Base-by-base conservation (phyloP, 2,329 filamentous ascomycete genomes). In the Pestalotiopsis sp. region DNA sequence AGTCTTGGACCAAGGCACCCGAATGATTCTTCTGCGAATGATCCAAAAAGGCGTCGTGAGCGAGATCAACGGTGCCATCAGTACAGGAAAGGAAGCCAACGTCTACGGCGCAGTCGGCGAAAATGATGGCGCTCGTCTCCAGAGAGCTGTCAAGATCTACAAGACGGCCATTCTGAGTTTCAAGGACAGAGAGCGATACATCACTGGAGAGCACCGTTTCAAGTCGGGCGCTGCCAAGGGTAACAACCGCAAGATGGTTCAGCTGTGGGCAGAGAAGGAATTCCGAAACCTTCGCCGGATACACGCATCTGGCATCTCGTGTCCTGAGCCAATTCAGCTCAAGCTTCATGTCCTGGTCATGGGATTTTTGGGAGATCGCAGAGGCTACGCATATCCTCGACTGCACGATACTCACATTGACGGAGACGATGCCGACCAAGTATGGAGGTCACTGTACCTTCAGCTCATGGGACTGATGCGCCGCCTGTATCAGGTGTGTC, bases 251-350 rank as follows among this genome's bases (percentile, higher is more conserved):
- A 94, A 95, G 74, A 98, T 98, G 95, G 95, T 99, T 74, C 97
- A 97, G 81, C 86, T 98, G 27, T 99, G 96, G 96, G 97, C 97
- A 0, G 95, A 99, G 83, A 99, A 99, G 83, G 96, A 99, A 82
- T 97, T 97, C 84, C 90, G 96, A 57, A 99, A 99, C 81, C 82
- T 99, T 76, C 91, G 94, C 73, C 88, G 96, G 68, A 91, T 99
- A 71, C 85, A 97, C 80, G 84, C 89, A 5, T 92, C 95, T 7
- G 94, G 93, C 7, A 97, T 99, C 67, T 92, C 94, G 5, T 97
- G 93, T 74, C 96, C 96, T 0, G 94, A 97, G 78, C 95, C 96
- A 3, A 85, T 98, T 70, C 91, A 92, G 75, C 89, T 99, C 64
- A 94, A 95, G 76, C 87, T 95, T n/a, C 95, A 99, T 77, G 95